Conservation (phyloP, 805 yeast genomes). For the Zygosaccharomyces bisporus region DNA sequence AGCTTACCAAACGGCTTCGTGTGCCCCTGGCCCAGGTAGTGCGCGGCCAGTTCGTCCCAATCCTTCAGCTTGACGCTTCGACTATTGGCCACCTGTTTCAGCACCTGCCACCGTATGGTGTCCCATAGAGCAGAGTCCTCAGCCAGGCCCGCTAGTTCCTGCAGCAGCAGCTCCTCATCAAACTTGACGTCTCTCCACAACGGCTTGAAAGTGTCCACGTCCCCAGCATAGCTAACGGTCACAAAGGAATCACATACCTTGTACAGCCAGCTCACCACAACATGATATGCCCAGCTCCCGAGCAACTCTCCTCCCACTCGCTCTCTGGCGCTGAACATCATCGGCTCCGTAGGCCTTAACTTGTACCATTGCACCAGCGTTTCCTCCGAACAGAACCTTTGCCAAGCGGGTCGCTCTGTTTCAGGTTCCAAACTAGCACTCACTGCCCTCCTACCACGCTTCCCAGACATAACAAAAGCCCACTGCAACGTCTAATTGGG, state of each 20-base stretch:
- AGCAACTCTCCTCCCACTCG: conserved; percentile 15
- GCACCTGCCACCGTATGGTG: conserved; percentile 19
- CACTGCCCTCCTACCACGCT: conserved; percentile 9
- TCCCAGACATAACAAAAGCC: conserved; percentile 1
- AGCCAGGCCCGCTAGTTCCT: conserved; percentile 17
- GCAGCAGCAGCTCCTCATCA: conserved; percentile 30
- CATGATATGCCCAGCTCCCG: conserved; percentile 33
- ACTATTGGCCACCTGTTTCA: conserved; percentile 27
- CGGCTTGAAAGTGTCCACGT: conserved; percentile 19
- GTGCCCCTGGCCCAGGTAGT: conserved; percentile 16
- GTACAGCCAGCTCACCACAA: conserved; percentile 34
- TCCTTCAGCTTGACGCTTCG: conserved; percentile 22
- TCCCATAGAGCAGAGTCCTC: conserved; percentile 16
- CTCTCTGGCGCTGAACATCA: conserved; percentile 7
- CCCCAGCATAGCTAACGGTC: conserved; percentile 17
- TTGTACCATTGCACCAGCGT: conserved; percentile 23
- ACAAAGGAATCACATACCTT: conserved; percentile 32
- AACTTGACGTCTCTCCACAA: conserved; percentile 32
- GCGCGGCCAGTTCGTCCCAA: conserved; percentile 29
- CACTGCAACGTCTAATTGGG: not conserved
- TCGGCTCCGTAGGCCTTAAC: conserved; percentile 11
- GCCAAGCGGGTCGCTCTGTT: conserved; percentile 22
- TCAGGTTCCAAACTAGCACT: conserved; percentile 7
- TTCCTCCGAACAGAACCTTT: conserved; percentile 25
- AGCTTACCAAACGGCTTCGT: conserved; percentile 14